Evolutionary conservation across 345 rosid genomes (phyloP).

Genomic region (Pelargonium nanum): DNA sequence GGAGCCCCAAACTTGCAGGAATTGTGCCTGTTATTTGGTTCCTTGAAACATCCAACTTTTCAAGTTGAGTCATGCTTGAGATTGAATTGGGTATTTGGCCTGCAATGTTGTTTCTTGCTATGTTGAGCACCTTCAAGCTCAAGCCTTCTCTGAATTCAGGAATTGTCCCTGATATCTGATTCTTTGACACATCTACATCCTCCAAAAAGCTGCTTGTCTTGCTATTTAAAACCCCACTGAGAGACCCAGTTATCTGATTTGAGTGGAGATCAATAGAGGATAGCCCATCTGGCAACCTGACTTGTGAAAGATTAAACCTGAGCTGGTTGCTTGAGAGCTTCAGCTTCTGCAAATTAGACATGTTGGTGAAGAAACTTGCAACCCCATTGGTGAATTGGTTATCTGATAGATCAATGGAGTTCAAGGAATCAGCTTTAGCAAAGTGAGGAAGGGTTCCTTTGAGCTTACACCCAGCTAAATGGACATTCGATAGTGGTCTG

Average conservation of each 20-base stretch:
- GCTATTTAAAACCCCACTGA: slow-evolving; percentile 54
- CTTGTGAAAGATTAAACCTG: slow-evolving; percentile 48
- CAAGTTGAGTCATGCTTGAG: slow-evolving; percentile 56
- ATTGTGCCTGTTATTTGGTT: slow-evolving; percentile 59
- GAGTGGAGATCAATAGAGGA: slow-evolving; percentile 54
- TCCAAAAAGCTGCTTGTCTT: slow-evolving; percentile 67
- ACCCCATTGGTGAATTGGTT: slow-evolving; percentile 54
- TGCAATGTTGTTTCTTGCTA: slow-evolving; percentile 61
- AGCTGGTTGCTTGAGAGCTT: slow-evolving; percentile 69
- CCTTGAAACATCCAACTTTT: slow-evolving; percentile 61
- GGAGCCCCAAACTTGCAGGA: slow-evolving; percentile 50
- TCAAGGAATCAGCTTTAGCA: slow-evolving; percentile 47
- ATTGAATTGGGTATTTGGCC: slow-evolving; percentile 75
- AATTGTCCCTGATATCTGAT: slow-evolving; percentile 52
- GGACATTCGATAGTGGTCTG: slow-evolving; percentile 47
- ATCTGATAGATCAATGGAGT: slow-evolving; percentile 57
- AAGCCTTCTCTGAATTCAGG: slow-evolving; percentile 59
- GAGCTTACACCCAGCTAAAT: slow-evolving; percentile 75
- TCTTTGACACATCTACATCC: slow-evolving; percentile 50
- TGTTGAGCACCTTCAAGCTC: slow-evolving; percentile 52
- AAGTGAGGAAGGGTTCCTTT: slow-evolving; percentile 60
- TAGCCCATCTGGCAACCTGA: slow-evolving; percentile 50
- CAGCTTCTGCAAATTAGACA: slow-evolving; percentile 51
- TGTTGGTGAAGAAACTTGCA: slow-evolving; percentile 41
- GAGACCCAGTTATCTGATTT: slow-evolving; percentile 57